phyloP scores from a whole-genome alignment of 352 stramenopile genomes.

The Discostella stelligera region DNA sequence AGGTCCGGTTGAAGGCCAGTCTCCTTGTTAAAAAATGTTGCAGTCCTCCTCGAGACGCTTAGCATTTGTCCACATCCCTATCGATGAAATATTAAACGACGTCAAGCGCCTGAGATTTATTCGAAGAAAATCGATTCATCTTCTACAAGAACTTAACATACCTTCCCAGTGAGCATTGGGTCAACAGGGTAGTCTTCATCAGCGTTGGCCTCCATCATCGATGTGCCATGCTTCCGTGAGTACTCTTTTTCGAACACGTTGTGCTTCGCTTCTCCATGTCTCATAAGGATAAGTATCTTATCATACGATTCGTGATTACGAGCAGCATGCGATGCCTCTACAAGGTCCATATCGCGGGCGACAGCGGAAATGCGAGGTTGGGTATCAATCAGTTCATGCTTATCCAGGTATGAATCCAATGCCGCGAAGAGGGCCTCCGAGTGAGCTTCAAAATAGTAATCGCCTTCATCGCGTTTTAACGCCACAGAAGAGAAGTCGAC shows the following conservation, averaged over 20 bases:
- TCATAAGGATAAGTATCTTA: constrained; percentile 60
- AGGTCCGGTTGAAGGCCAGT: constrained; percentile 53
- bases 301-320: constrained; percentile 47
- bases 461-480: constrained; percentile 40
- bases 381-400: constrained; percentile 4
- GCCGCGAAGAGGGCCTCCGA: constrained; percentile 36
- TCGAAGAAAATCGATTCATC: background rate
- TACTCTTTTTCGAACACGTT: constrained; percentile 48
- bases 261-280: constrained; percentile 49
- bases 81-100: background rate
- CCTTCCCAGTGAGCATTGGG: constrained; percentile 46
- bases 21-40: constrained; percentile 54
- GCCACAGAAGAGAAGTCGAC: constrained; percentile 36
- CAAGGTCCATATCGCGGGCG: constrained; percentile 46
- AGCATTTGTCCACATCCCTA: constrained; percentile 57
- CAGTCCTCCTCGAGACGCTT: constrained; percentile 40
- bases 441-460: constrained; percentile 54
- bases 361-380: constrained; percentile 12
- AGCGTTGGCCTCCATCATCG: constrained; percentile 35
- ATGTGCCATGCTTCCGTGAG: constrained; percentile 12
- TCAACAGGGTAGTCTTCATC: constrained; percentile 46
- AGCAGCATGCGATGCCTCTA: constrained; percentile 38
- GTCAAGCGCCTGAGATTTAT: background rate
- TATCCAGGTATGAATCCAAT: constrained; percentile 16
- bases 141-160: background rate